Percentiles rank a stretch among this genome's conserved stretches.
Conservation (phyloP, 1,284 basidiomycete genomes). For the Cystobasidiaceae sp. region DNA sequence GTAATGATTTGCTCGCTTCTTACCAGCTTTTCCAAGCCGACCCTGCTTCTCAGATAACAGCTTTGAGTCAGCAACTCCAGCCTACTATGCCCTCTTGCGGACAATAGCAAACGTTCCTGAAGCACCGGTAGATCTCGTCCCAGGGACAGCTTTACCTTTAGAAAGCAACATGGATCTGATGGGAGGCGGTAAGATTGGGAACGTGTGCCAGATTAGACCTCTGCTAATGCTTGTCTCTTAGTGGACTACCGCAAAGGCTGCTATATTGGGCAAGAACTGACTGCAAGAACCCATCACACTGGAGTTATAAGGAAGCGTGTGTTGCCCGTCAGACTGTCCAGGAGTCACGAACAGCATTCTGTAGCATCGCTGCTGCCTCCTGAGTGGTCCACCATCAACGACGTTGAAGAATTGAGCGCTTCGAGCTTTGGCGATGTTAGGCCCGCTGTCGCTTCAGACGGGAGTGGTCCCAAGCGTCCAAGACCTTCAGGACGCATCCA, state of each 20-base stretch:
- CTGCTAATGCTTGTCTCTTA: constrained; percentile 45
- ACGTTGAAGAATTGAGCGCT: constrained; percentile 33
- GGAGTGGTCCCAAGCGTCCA: constrained; percentile 4
- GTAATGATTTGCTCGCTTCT: background rate
- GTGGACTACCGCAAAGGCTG: constrained; percentile 98
- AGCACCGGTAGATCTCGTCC: constrained; percentile 69
- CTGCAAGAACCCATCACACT: constrained; percentile 92
- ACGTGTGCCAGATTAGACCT: background rate
- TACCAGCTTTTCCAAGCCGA: background rate
- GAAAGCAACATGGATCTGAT: constrained; percentile 91
- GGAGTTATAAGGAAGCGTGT: constrained; percentile 88
- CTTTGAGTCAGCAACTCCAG: constrained; percentile 18
- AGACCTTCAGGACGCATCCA: constrained; percentile 39
- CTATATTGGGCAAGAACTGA: constrained; percentile 95
- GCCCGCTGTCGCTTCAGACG: constrained; percentile 27
- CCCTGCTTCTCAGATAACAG: constrained; percentile 4
- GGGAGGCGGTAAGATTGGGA: constrained; percentile 66
- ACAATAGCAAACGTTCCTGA: constrained; percentile 83
- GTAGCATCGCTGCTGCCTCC: constrained; percentile 29
- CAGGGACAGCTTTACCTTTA: constrained; percentile 76
- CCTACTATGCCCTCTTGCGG: constrained; percentile 67
- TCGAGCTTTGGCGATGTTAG: constrained; percentile 30
- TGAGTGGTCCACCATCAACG: constrained; percentile 21
- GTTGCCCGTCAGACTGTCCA: constrained; percentile 62
- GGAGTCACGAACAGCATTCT: constrained; percentile 37